Evolutionary conservation across 2,329 filamentous ascomycete genomes (phyloP).

Genomic region (Xenoacremonium recifei): DNA sequence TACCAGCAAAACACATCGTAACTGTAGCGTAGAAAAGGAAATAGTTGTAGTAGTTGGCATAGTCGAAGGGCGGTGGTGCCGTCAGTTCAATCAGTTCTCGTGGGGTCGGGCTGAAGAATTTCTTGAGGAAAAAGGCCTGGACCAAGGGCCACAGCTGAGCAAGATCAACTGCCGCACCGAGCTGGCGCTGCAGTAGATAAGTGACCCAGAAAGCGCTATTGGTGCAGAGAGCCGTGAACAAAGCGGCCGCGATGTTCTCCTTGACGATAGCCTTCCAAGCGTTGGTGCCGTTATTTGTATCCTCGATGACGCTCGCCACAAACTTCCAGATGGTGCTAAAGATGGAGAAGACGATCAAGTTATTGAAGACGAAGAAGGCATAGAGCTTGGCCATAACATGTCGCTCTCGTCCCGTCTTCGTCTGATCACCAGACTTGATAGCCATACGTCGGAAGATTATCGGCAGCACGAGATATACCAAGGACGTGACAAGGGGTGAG

Average conservation of each 20-base stretch:
- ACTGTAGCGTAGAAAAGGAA: slow-evolving; percentile 94
- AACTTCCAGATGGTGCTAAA: slow-evolving; percentile 83
- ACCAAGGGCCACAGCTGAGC: slow-evolving; percentile 80
- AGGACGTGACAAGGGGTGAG: slow-evolving; percentile 81
- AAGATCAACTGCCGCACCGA: slow-evolving; percentile 92
- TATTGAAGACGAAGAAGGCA: slow-evolving; percentile 97
- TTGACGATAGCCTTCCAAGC: slow-evolving; percentile 68
- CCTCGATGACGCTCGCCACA: slow-evolving; percentile 61
- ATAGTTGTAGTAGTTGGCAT: slow-evolving; percentile 97
- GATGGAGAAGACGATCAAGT: slow-evolving; percentile 87
- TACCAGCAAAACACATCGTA: slow-evolving; percentile 75
- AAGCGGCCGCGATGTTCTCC: slow-evolving; percentile 58
- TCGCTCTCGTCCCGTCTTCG: slow-evolving; percentile 87
- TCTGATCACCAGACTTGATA: slow-evolving; percentile 80
- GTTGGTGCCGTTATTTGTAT: slow-evolving; percentile 54
- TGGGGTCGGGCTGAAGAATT: slow-evolving; percentile 83
- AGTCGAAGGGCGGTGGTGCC: slow-evolving; percentile 89
- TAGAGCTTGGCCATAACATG: slow-evolving; percentile 91
- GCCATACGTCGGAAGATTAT: slow-evolving; percentile 88
- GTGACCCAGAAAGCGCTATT: slow-evolving; percentile 93
- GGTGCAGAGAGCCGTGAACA: slow-evolving; percentile 74
- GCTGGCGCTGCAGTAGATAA: slow-evolving; percentile 87
- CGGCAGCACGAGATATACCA: slow-evolving; percentile 84
- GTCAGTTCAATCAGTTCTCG: slow-evolving; percentile 89
- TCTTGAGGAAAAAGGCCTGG: slow-evolving; percentile 82